These are phyloP conservation scores for Talaromyces islandicus DNA, from an alignment of 2,329 filamentous ascomycete genomes.

Conservation along the genomic window DNA sequence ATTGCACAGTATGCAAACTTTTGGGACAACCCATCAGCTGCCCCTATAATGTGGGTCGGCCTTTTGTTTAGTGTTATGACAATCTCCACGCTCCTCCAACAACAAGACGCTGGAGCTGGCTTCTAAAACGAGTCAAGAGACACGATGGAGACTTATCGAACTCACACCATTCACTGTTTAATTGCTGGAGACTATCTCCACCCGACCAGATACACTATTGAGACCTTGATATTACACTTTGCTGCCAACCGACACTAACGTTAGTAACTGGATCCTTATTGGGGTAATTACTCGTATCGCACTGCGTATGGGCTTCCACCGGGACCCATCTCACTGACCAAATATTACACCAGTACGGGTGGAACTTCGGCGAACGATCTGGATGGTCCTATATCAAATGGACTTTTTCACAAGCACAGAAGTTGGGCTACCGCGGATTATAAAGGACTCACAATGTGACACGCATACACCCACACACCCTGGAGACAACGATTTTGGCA, in stretches of 20 bases:
- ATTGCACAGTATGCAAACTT: slow-evolving; percentile 4
- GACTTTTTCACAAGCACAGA: slow-evolving; percentile 16
- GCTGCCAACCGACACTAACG: slow-evolving; percentile 2
- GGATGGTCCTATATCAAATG: slow-evolving; percentile 14
- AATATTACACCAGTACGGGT: slow-evolving; percentile 8
- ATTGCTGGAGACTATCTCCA: slow-evolving; percentile 7
- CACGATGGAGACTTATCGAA: slow-evolving; percentile 3
- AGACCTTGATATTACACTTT: slow-evolving; percentile 8
- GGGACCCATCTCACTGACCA: slow-evolving; percentile 48
- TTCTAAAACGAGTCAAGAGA: neutral
- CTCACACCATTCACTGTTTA: slow-evolving; percentile 7
- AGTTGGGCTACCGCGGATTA: slow-evolving; percentile 14
- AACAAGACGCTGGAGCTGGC: slow-evolving; percentile 2
- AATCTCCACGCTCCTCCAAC: slow-evolving; percentile 6
- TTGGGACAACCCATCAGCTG: slow-evolving; percentile 2
- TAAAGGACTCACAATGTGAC: slow-evolving; percentile 16
- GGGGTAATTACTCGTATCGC: slow-evolving; percentile 67
- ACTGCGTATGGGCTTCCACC: slow-evolving; percentile 73
- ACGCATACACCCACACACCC: slow-evolving; percentile 5
- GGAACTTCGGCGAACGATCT: slow-evolving; percentile 7
- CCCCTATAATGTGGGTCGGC: slow-evolving; percentile 9
- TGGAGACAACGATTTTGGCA: neutral
- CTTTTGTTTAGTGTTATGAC: slow-evolving; percentile 8
- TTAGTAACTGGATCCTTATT: slow-evolving; percentile 57
- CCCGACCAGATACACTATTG: slow-evolving; percentile 4